Base-by-base conservation (phyloP, 805 yeast species). In the Kazachstania kunashirensis region DNA sequence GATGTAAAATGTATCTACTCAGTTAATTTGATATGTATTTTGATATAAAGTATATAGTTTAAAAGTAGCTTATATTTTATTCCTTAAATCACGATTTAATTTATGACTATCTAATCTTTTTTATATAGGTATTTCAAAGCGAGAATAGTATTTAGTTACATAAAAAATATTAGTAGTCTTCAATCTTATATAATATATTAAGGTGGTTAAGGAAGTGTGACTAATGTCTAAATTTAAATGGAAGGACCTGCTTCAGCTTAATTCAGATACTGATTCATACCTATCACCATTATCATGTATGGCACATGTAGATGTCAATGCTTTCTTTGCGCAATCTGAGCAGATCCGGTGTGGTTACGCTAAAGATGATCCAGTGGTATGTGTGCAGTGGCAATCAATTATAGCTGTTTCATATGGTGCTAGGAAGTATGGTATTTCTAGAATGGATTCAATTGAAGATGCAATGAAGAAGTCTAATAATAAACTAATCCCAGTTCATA, bases 331-430 rank as follows among this genome's bases (percentile, higher is more conserved):
- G 0, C 98, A 92, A 53, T 92, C 80, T 21, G 96, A 92, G 50
- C 89, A 81, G 46, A 64, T 84, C 5, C 61, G 96, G 29, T 66
- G 84, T 13, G 79, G 79, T 0, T 60, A 80, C 12, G 59, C 77
- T 2, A 64, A 63, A 2, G 73, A 76, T 2, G 88, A 77, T 43
- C 96, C 98, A 0, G 80, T 92, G 2, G 96, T 86, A 0, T 88
- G 96, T 55, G 84, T 85, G 4, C 98, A 92, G 52, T 92, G 98
- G 98, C 67, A 70, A 33, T 70, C 88, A 0, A 62, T 92, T 3
- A 89, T 92, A 40, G 98, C 98, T 0, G 94, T 92, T 0, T 75
- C 83, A 2, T 84, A 84, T 57, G 83, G 96, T 0, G 97, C 98
- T 0, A 66, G 96, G 27, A 75, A 77, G 37, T 86, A 54, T 53